Evolutionary conservation across 2,329 filamentous ascomycete genomes (phyloP), one percentile per base, ranked within the genome.

Genomic region (Colletotrichum sansevieriae): DNA sequence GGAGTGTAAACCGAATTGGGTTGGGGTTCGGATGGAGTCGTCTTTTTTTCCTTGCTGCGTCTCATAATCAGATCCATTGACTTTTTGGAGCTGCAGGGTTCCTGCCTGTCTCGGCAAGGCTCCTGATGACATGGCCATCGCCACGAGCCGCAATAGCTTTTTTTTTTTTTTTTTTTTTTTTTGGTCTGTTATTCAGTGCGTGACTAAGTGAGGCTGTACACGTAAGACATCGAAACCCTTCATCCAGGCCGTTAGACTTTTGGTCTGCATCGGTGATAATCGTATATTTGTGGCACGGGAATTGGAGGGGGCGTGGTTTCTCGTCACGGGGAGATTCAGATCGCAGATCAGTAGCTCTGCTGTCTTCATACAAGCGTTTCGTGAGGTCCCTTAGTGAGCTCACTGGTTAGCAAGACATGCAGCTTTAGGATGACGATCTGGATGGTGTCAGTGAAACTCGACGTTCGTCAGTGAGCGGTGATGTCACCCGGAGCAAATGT

Each of bases 401-500:
- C 8, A 41, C 35, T 43, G 25, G 25, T 35, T 37, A 55, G 18
- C 13, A 33, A 41, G 33, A 55, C 52, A 55, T 55, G 52, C 52
- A 41, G 5, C 35, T 22, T 33, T 20, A 15, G 2, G 25, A 12
- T 39, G 11, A n/a, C n/a, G n/a, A 8, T 13, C 37, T 39, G 37
- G 37, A 29, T 29, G 29, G 29, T 29, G 29, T 39, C 2, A 15
- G 37, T 39, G 37, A 39, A 39, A 15, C 10, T 39, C 13, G 11
- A 39, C 37, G 9, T 15, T 39, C 25, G 25, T 29, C 25, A 29
- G 25, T 29, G 25, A 29, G 12, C 3, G n/a, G 43, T 66, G 63
- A 69, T 68, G 65, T 68, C 65, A 69, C 47, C 7, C 51, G 59
- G 58, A 63, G 49, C 15, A 37, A n/a, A 22, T 47, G 15, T 43